Evolutionary conservation across 257 asterid genomes (phyloP).

Genomic region (Rubia yunnanensis): DNA sequence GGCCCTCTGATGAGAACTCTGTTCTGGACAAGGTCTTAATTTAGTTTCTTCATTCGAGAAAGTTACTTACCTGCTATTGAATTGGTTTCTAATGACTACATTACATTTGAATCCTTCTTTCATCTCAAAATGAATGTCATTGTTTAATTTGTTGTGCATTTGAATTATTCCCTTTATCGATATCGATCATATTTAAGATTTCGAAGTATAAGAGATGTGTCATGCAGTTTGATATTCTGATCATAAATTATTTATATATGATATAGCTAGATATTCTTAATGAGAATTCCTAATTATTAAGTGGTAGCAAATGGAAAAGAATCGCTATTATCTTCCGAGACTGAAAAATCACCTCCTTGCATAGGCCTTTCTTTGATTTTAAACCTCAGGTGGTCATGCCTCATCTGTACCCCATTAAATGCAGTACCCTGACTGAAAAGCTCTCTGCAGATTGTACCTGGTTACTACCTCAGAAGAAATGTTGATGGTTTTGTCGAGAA

Average conservation of each 20-base stretch:
- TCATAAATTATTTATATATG: background rate
- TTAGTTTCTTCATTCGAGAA: conserved; percentile 5
- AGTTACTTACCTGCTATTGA: background rate
- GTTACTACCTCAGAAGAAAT: conserved; percentile 87
- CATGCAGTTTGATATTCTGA: background rate
- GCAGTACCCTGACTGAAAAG: conserved; percentile 5
- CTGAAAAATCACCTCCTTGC: background rate
- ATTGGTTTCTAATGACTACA: background rate
- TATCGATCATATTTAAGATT: background rate
- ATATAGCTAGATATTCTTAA: too few relatives aligned
- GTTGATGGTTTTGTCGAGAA: conserved; percentile 74
- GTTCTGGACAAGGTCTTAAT: conserved; percentile 73
- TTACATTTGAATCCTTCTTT: background rate
- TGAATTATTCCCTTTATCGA: background rate
- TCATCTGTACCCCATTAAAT: background rate
- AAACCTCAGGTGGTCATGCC: background rate
- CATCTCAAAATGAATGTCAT: background rate
- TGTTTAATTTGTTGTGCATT: background rate
- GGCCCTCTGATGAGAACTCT: conserved; percentile 60
- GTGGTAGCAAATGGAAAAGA: background rate
- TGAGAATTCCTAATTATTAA: background rate
- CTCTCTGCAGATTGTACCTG: conserved; percentile 86
- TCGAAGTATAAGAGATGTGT: background rate
- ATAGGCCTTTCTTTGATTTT: background rate
- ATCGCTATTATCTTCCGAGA: background rate